Evolutionary conservation across 2,329 filamentous ascomycete genomes (phyloP).

Genomic region (Fonsecaea pedrosoi): DNA sequence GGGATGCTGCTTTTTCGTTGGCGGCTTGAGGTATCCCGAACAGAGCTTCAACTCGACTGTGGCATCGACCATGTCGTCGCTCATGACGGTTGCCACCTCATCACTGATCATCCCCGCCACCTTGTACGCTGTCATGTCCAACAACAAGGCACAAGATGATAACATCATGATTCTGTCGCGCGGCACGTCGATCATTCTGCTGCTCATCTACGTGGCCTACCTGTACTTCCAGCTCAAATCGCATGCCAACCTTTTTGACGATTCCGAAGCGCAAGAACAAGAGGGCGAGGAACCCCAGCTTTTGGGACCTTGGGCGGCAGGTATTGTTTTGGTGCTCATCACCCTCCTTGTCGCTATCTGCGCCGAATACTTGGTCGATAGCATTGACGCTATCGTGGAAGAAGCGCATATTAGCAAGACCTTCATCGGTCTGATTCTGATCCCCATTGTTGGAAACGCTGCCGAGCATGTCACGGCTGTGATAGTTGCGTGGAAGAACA

Average conservation of each 20-base stretch:
- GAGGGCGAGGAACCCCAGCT: conserved; percentile 53
- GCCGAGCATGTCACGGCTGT: conserved; percentile 83
- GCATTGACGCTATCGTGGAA: conserved; percentile 74
- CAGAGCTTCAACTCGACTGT: conserved; percentile 64
- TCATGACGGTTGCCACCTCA: conserved; percentile 77
- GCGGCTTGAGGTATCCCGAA: conserved; percentile 72
- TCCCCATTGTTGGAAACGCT: conserved; percentile 80
- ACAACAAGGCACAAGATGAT: conserved; percentile 46
- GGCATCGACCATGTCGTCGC: conserved; percentile 64
- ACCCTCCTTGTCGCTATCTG: conserved; percentile 75
- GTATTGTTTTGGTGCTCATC: conserved; percentile 69
- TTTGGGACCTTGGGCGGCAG: conserved; percentile 69
- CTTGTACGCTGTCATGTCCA: conserved; percentile 69
- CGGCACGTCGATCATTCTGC: conserved; percentile 76
- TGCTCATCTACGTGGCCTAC: conserved; percentile 77
- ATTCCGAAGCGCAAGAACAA: conserved; percentile 45
- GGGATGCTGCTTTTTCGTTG: conserved; percentile 79
- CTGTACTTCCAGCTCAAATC: conserved; percentile 79
- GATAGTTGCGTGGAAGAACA: conserved; percentile 78
- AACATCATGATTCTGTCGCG: conserved; percentile 76
- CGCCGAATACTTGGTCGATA: conserved; percentile 78
- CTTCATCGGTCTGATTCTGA: conserved; percentile 79
- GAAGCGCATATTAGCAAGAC: conserved; percentile 76
- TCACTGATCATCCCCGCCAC: conserved; percentile 81
- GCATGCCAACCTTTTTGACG: conserved; percentile 74